A percentile compares a stretch with the other conserved stretches of the same genome.
phyloP scores from a whole-genome alignment of 129 eudicot species.

The Solidago caesia region DNA sequence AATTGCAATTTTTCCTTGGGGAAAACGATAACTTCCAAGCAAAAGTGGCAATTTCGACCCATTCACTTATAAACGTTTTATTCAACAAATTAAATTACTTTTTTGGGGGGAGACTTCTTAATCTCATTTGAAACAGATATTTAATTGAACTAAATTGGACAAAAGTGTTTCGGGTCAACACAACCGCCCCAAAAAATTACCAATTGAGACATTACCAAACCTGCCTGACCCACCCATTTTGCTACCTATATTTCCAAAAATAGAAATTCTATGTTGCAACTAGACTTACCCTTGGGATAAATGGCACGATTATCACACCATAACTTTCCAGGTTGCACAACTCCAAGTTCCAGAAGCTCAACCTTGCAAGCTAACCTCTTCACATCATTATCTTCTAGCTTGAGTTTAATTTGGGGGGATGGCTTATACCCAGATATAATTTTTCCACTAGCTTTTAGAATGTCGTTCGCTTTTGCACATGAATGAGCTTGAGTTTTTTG shows the following conservation, averaged over 20 bases:
- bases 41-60: neutral
- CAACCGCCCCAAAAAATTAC: neutral
- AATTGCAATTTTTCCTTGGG: neutral
- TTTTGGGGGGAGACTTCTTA: too few species aligned
- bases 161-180: neutral
- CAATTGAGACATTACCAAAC: neutral
- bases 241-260: conserved; percentile 4
- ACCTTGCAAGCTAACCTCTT: conserved; percentile 62
- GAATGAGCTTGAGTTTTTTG: conserved; percentile 2
- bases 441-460: neutral
- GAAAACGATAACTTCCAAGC: neutral
- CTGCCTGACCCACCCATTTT: neutral
- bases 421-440: neutral
- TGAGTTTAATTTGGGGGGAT: neutral
- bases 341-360: conserved; percentile 73
- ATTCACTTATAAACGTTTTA: neutral
- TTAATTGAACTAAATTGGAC: too few species aligned
- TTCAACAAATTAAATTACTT: neutral
- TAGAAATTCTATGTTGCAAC: neutral
- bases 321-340: conserved; percentile 55
- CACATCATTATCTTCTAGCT: conserved; percentile 39
- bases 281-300: conserved; percentile 79
- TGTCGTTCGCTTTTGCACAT: neutral
- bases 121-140: neutral
- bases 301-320: conserved; percentile 80